Evolutionary conservation across 2,329 filamentous ascomycete genomes (phyloP), one percentile per base, ranked within the genome.

Genomic region (Alternaria novae-zelandiae): DNA sequence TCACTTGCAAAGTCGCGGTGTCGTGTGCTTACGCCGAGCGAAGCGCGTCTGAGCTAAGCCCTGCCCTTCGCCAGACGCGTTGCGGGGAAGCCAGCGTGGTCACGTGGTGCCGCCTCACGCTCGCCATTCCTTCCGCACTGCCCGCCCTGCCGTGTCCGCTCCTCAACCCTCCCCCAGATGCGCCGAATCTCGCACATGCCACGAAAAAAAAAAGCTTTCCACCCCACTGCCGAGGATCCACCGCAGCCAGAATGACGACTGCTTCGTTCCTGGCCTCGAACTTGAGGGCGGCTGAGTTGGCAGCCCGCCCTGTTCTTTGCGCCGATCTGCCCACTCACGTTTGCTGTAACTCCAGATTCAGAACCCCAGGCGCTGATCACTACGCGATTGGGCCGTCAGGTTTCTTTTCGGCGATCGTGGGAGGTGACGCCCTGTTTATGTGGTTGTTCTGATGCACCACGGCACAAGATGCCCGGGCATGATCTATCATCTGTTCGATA

Each of bases 321-420:
- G 59, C 21, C 30, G 50, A 59, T 61, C 56, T 26, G 36, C 61
- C 49, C 36, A 36, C 65, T 50, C 36, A 17, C 49, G 32, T 51
- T 59, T 54, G 46, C 55, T 61, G 56, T 23, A 54, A 53, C 49
- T 63, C 67, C 66, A 46, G 53, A 66, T 69, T 21, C 59, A 70
- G 70, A 49, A 55, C 69, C 71, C 70, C 65, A 53, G 58, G 17
- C 23, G 66, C 25, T 57, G 69, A 74, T 75, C 73, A 56, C 59
- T 71, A 62, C 70, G 63, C 56, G 28, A 67, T 69, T 59, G 25
- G 60, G 62, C 15, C 3, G 26, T 46, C 23, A 30, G 30, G 15
- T 64, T 53, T 59, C 53, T 57, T 63, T 65, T 65, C 17, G 61
- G 47, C 64, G 66, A 63, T 64, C 57, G 65, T 55, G 50, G 45